Evolutionary conservation across 1,284 basidiomycete species (phyloP), one percentile per base, ranked within the genome.

Genomic region (Microbotryum saponariae): DNA sequence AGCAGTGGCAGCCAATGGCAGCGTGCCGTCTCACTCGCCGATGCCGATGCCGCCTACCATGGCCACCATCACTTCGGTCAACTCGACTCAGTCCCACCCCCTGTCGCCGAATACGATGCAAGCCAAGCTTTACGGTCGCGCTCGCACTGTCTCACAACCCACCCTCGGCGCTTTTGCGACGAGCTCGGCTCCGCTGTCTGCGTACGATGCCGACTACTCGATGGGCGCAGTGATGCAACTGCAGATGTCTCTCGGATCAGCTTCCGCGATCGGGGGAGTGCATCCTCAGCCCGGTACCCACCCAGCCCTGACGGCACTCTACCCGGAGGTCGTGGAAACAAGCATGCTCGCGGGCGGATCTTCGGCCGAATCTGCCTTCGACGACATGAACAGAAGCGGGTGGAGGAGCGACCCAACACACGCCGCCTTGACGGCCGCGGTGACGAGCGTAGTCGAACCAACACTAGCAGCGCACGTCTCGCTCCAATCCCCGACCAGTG

Each of bases 221-320:
- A 59, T 59, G 58, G 51, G 58, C 45, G 44, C 50, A 3, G 45
- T 59, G 42, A 59, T 59, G 58, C 58, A 59, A 31, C 29, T 59
- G 50, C 58, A 59, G 29, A 33, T 59, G 51, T 44, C 50, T 31
- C 12, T 16, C 37, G 37, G 37, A 18, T 42, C 37, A 12, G 12
- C 37, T 42, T 42, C 37, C 37, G 37, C 37, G 37, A 42, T 18
- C 16, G 37, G 37, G 18, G 37, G 37, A 16, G 14, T 42, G 37
- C 37, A 42, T 42, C 14, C 37, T 42, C 37, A 42, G 37, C 37
- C 37, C 12, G 12, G 37, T 18, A 16, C 2, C 37, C 37, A 42
- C 37, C 12, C 37, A 42, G 14, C 37, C 37, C 37, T 42, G 37
- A 9, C 37, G 37, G 37, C 37, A 42, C 37, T 42, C 16, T 42